phyloP scores from a whole-genome alignment of 108 stramenopile genomes.

The Pseudonitzschia multiseries region DNA sequence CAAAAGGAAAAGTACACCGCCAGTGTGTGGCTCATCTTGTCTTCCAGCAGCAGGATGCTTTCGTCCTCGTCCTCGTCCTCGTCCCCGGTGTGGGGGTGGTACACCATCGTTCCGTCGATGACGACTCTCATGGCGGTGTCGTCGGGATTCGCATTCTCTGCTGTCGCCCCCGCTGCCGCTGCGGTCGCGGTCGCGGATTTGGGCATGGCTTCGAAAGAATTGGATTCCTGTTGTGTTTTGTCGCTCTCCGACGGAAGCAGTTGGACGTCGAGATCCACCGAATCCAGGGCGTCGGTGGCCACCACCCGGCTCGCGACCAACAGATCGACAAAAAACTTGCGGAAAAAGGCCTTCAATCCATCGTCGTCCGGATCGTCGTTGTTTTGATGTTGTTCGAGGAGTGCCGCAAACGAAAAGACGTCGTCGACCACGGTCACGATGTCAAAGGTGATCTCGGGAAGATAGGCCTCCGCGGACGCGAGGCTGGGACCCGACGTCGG shows the following conservation, averaged over 20 bases:
- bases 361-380: not conserved
- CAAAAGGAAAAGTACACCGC: conserved; percentile 9
- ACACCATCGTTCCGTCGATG: conserved; percentile 3
- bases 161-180: not conserved
- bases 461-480: not conserved
- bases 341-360: not conserved
- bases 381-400: not conserved
- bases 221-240: not conserved
- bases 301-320: conserved; percentile 1
- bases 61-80: not conserved
- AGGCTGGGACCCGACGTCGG: not conserved
- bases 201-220: not conserved
- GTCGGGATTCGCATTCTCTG: not conserved
- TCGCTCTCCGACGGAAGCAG: not conserved
- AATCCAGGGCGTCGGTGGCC: not conserved
- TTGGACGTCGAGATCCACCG: not conserved
- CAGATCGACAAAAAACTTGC: not conserved
- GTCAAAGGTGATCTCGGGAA: not conserved
- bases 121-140: conserved; percentile 8
- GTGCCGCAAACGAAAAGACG: conserved; percentile 7
- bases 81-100: not conserved
- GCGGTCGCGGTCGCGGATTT: not conserved
- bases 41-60: not conserved
- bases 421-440: conserved; percentile 6
- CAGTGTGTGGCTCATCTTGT: conserved; percentile 6